Base-by-base conservation (phyloP, 2,329 filamentous ascomycete species). In the Parafenestella ontariensis region DNA sequence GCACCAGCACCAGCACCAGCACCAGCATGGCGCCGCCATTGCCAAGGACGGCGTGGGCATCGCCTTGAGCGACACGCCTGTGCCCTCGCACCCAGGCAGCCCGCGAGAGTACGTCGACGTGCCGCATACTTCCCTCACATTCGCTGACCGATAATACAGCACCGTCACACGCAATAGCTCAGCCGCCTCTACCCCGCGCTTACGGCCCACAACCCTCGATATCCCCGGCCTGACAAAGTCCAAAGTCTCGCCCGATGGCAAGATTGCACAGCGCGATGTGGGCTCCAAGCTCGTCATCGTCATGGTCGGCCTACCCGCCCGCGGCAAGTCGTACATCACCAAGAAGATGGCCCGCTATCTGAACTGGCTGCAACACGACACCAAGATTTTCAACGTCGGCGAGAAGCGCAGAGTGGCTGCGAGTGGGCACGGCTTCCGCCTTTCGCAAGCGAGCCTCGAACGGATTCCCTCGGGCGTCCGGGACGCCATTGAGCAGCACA, bases 241-340 rank as follows among this genome's bases (percentile, higher is more conserved):
- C 56, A 92, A 92, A 71, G 92, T 96, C 44, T 99, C 95, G 1
- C 95, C 95, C 8, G 95, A 99, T 76, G 95, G 95, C 64, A 88
- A 91, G 68, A 99, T 99, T 66, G 89, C 95, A 50, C 88, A 94
- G 72, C 86, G 94, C 70, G 95, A 99, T 83, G 90, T 99, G 45
- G 95, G 93, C 45, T 90, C 95, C 36, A 99, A 99, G 82, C 83
- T 99, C 58, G 92, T 98, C 72, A 96, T 99, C 69, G 88, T 99
- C 74, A 99, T 99, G 95, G 95, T 99, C 56, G 95, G 95, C 60
- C 80, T 99, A 67, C 95, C 95, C 2, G 95, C 95, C 9, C 85
- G 95, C 69, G 95, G 95, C 73, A 99, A 99, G 80, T 97, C 93
- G 50, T 99, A 99, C 78, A 96, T 99, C 69, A 98, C 95, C 58